Evolutionary conservation across 2,329 filamentous ascomycete species (phyloP).

Genomic region (Arthroderma sp.): DNA sequence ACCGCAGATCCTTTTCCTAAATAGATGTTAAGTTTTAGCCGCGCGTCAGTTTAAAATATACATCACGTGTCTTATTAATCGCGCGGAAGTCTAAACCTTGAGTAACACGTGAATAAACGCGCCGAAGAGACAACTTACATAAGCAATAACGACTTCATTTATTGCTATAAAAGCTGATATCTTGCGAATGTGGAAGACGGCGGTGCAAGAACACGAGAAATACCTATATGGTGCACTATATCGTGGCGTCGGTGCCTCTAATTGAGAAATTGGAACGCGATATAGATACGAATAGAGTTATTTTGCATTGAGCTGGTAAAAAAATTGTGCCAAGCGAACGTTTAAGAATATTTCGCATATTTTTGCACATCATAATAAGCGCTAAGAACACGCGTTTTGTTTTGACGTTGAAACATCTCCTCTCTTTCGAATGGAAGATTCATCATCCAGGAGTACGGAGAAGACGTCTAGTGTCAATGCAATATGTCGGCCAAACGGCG

Average conservation of each 20-base stretch:
- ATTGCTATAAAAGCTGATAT: neutral
- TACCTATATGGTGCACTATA: neutral
- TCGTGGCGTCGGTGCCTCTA: neutral
- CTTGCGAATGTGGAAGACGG: neutral
- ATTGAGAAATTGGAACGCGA: neutral
- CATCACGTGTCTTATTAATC: too few relatives aligned
- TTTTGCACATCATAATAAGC: too few relatives aligned
- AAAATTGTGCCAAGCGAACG: neutral
- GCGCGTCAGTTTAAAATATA: too few relatives aligned
- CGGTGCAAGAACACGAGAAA: neutral
- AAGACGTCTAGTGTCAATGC: neutral
- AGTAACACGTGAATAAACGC: neutral
- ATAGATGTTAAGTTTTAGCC: too few relatives aligned
- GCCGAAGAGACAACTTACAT: too few relatives aligned
- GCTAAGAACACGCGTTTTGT: neutral
- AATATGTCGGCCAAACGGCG: constrained; percentile 8
- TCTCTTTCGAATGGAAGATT: neutral
- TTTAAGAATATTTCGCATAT: too few relatives aligned
- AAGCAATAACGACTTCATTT: neutral
- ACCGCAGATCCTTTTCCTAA: too few relatives aligned
- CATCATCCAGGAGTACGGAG: neutral
- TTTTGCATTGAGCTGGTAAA: neutral
- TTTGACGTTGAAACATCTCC: neutral
- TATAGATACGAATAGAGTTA: neutral
- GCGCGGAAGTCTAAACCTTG: too few relatives aligned